Conservation (phyloP, 2,329 filamentous ascomycete genomes). For the Endoconidiophora laricicola region DNA sequence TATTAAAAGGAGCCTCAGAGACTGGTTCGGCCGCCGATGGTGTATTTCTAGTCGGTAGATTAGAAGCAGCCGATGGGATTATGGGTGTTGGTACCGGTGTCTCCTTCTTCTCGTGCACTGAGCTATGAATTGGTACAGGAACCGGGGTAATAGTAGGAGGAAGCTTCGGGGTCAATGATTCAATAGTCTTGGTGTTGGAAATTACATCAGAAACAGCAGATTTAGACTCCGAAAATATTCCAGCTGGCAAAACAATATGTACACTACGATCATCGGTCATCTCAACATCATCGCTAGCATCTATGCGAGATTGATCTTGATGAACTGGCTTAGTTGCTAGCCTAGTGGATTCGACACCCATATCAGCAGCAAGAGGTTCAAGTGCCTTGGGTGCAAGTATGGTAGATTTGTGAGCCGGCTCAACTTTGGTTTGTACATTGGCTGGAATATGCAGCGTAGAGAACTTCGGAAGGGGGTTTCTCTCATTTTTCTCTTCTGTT, state of each 20-base stretch:
- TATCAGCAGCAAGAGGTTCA: background rate
- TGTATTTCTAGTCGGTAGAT: background rate
- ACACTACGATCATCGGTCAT: slow-evolving; percentile 2
- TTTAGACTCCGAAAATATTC: no score
- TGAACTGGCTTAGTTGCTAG: no score
- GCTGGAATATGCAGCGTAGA: no score
- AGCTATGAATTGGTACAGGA: background rate
- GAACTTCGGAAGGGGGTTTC: no score
- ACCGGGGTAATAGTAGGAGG: background rate
- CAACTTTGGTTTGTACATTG: background rate
- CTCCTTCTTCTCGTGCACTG: background rate
- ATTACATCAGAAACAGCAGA: no score
- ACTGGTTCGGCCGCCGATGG: background rate
- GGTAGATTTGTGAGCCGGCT: background rate
- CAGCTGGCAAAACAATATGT: background rate
- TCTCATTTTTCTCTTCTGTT: no score
- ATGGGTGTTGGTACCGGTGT: background rate
- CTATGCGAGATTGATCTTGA: background rate
- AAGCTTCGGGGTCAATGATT: background rate
- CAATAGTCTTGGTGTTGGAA: no score
- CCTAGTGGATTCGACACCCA: background rate
- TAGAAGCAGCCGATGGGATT: background rate
- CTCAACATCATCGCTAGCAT: background rate
- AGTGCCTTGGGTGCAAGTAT: background rate
- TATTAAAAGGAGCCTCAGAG: background rate